Conservation (phyloP, 345 rosid species). For the Populus nigra region DNA sequence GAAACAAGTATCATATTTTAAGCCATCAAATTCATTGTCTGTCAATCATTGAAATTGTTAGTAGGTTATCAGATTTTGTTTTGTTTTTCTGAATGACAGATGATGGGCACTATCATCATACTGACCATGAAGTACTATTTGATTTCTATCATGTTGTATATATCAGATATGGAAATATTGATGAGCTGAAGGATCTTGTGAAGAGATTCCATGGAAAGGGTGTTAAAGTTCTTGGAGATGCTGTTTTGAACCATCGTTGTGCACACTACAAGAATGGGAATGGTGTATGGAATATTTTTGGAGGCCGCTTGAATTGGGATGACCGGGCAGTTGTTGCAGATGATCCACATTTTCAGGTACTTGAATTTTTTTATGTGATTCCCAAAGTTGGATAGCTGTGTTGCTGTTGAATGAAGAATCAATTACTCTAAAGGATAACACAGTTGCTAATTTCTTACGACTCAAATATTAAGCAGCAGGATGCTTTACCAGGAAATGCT, state of each 20-base stretch:
- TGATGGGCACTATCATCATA: not conserved
- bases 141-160: conserved; percentile 8
- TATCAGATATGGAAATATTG: conserved; percentile 75
- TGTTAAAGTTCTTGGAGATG: conserved; percentile 89
- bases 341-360: conserved; percentile 97
- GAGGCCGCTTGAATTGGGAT: conserved; percentile 94
- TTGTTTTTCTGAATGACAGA: not conserved
- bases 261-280: conserved; percentile 82
- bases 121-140: conserved; percentile 10
- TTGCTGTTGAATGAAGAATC: conserved; percentile 1
- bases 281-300: conserved; percentile 91
- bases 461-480: not conserved
- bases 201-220: conserved; percentile 62
- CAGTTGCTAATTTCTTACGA: not conserved
- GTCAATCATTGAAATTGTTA: not conserved
- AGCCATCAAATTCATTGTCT: not conserved
- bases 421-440: not conserved
- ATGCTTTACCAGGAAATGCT: not conserved
- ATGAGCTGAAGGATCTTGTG: conserved; percentile 79
- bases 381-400: conserved; percentile 2
- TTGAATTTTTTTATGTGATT: not conserved
- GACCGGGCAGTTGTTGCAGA: conserved; percentile 90
- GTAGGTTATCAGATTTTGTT: not conserved
- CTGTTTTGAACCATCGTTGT: conserved; percentile 91
- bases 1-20: not conserved